These are phyloP conservation scores for Jamesozyma rosinii DNA, from an alignment of 805 yeast species.

Conservation along the genomic window DNA sequence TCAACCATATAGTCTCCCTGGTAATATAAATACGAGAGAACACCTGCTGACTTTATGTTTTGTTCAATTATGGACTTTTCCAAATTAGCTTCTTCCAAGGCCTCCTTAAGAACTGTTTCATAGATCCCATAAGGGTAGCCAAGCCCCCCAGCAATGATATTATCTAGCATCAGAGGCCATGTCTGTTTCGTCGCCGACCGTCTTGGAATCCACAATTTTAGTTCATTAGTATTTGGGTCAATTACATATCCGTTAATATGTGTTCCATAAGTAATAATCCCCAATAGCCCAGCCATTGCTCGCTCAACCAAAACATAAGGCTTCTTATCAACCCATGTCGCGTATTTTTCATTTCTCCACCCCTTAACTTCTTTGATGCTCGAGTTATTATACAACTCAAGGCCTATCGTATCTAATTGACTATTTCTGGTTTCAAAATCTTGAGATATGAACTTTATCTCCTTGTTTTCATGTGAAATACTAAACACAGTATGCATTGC, in stretches of 20 bases:
- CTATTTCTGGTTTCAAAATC: conserved; percentile 25
- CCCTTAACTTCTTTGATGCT: conserved; percentile 38
- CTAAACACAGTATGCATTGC: conserved; percentile 22
- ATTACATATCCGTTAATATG: conserved; percentile 76
- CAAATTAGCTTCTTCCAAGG: conserved; percentile 88
- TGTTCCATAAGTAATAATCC: conserved; percentile 83
- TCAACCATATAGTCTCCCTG: conserved; percentile 16
- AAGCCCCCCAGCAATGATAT: conserved; percentile 91
- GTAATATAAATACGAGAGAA: conserved; percentile 53
- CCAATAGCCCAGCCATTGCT: conserved; percentile 69
- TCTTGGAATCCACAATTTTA: conserved; percentile 75
- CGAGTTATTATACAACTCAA: conserved; percentile 31
- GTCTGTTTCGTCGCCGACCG: conserved; percentile 73
- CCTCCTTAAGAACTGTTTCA: conserved; percentile 79
- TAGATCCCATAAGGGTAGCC: conserved; percentile 67
- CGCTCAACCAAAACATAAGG: conserved; percentile 72
- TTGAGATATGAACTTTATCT: conserved; percentile 25
- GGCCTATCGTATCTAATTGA: conserved; percentile 40
- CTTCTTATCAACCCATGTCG: conserved; percentile 44
- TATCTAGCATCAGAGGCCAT: conserved; percentile 84
- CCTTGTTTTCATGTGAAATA: conserved; percentile 24
- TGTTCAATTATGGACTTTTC: conserved; percentile 38
- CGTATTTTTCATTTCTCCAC: conserved; percentile 83
- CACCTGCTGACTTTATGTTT: conserved; percentile 48
- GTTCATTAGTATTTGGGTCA: conserved; percentile 34